These are phyloP conservation scores for Ascochyta viciae-villosae DNA, from an alignment of 2,329 filamentous ascomycete genomes.

Conservation along the genomic window DNA sequence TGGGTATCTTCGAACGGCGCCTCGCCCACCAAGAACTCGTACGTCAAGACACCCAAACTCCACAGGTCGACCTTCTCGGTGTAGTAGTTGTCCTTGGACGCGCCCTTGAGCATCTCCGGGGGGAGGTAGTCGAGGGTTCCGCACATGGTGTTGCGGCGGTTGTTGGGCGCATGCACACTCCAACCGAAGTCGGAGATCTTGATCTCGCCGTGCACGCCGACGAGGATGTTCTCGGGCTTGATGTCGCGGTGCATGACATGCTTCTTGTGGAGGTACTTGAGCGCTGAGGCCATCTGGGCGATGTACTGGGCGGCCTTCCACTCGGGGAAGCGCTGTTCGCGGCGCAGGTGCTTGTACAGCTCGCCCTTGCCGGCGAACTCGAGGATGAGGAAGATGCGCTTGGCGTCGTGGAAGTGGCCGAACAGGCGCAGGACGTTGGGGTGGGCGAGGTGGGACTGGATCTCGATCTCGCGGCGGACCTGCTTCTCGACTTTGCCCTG, in stretches of 20 bases:
- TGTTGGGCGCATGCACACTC: constrained; percentile 97
- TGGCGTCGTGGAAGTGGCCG: constrained; percentile 88
- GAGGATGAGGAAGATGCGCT: constrained; percentile 85
- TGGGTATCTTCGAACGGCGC: constrained; percentile 96
- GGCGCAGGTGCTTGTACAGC: constrained; percentile 84
- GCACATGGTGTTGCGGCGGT: constrained; percentile 92
- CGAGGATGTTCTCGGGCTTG: constrained; percentile 96
- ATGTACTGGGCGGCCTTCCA: constrained; percentile 88
- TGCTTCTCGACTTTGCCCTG: constrained; percentile 86
- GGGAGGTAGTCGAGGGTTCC: constrained; percentile 97
- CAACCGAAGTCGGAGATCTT: constrained; percentile 99
- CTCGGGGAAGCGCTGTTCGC: constrained; percentile 80
- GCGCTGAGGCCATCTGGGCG: constrained; percentile 87
- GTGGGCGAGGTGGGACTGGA: constrained; percentile 85
- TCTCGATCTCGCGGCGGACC: constrained; percentile 86
- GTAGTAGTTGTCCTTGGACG: constrained; percentile 84
- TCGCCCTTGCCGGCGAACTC: constrained; percentile 88
- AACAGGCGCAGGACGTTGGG: constrained; percentile 85
- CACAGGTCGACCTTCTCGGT: constrained; percentile 95
- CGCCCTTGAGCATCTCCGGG: constrained; percentile 93
- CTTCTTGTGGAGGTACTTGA: constrained; percentile 93
- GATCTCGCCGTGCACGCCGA: constrained; percentile 96
- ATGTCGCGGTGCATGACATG: constrained; percentile 98
- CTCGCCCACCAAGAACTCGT: constrained; percentile 95
- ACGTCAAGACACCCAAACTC: constrained; percentile 93